These are phyloP conservation scores for Tetrahymena borealis DNA, from an alignment of 73 alveolate genomes.

Conservation along the genomic window DNA sequence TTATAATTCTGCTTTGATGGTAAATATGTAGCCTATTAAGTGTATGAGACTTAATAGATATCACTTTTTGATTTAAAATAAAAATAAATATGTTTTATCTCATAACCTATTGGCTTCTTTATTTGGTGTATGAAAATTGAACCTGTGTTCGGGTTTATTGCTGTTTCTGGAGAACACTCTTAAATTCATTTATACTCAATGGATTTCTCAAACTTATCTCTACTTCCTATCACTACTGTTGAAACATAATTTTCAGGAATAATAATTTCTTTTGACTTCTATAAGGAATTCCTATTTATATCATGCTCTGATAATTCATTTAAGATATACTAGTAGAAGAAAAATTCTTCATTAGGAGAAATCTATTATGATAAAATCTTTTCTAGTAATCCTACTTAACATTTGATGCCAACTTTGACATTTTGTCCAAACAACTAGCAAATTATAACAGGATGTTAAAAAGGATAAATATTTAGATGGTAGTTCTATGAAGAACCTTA, in stretches of 20 bases:
- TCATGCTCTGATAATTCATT: not conserved
- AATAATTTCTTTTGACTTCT: not conserved
- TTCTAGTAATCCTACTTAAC: not conserved
- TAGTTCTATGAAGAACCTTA: not conserved
- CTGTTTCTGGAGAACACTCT: not conserved
- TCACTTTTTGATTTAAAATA: not conserved
- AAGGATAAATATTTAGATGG: not conserved
- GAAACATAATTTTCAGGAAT: not conserved
- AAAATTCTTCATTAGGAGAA: not conserved
- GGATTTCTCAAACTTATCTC: not conserved
- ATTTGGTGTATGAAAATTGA: not conserved
- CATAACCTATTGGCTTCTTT: not conserved
- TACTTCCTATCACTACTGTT: not conserved
- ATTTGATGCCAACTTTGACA: not conserved
- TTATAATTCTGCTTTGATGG: not conserved
- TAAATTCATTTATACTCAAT: not conserved
- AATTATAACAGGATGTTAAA: not conserved
- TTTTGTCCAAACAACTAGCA: not conserved
- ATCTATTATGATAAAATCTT: not conserved
- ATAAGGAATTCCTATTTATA: not conserved
- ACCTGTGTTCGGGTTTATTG: not conserved
- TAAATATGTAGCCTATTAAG: not conserved
- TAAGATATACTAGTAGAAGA: not conserved
- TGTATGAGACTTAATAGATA: not conserved
- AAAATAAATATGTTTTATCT: not conserved